phyloP scores from a whole-genome alignment of 768 basidiomycete genomes.

The Trametes cubensis region DNA sequence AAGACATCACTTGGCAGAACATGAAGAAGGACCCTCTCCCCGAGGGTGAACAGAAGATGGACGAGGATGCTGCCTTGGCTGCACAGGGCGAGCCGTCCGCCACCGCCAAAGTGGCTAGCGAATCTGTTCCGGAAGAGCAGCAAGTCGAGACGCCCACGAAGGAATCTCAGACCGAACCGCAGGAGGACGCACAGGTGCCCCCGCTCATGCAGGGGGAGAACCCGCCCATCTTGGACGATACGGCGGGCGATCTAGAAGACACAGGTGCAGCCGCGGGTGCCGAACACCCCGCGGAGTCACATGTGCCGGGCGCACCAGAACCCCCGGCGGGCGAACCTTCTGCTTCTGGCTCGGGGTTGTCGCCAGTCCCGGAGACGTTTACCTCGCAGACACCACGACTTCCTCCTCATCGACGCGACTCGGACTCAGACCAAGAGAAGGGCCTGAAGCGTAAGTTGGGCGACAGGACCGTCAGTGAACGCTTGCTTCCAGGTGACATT shows the following conservation, averaged over 20 bases:
- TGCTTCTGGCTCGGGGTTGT: not conserved
- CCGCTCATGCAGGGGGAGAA: conserved; percentile 22
- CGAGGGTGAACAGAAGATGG: conserved; percentile 13
- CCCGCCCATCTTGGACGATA: conserved; percentile 27
- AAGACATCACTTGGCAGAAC: conserved; percentile 74
- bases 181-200: conserved; percentile 2
- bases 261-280: conserved; percentile 31
- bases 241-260: conserved; percentile 28
- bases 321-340: conserved; percentile 3
- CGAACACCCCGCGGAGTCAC: conserved; percentile 29
- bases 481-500: conserved; percentile 30
- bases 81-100: not conserved
- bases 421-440: conserved; percentile 51
- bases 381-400: conserved; percentile 5
- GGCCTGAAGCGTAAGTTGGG: conserved; percentile 69
- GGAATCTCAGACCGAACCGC: not conserved
- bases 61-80: not conserved
- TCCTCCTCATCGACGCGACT: conserved; percentile 28
- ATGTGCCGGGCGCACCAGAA: conserved; percentile 21
- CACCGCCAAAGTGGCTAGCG: not conserved
- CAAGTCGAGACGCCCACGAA: not conserved
- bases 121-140: not conserved
- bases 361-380: conserved; percentile 2
- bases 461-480: conserved; percentile 68
- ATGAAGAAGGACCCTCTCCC: conserved; percentile 37